Evolutionary conservation across 177 flowering plant species (phyloP), one percentile per base, ranked within the genome.

Genomic region (Vitis hybrid): DNA sequence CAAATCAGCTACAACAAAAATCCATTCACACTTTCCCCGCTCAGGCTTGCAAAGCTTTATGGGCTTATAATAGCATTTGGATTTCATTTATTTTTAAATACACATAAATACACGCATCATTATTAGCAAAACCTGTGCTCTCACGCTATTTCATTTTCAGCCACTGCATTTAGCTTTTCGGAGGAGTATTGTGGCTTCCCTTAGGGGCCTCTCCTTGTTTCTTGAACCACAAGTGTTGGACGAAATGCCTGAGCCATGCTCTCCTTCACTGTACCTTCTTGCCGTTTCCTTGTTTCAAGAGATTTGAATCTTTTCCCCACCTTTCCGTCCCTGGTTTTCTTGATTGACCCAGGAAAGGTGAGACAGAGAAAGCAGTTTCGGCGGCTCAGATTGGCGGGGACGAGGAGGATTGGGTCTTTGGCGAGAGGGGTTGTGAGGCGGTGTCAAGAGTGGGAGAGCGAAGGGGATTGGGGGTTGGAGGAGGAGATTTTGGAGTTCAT

Each of bases 231-330:
- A 55, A n/a, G 32, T 72, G 86, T 80, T 85, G 77, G 91, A 75
- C 80, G 89, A 87, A 86, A 87, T 87, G 91, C 91, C 86, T 84
- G 85, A 83, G 69, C 78, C 77, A 87, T 87, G 91, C 65, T 73
- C 14, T 70, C 87, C 6, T 50, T 67, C 80, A 77, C 66, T 40
- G 6, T 59, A 11, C 59, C 70, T 15, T 67, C 78, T 2, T 50
- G 60, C 19, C 60, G 35, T 67, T 18, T 63, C 17, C 7, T 59
- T 12, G 13, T 66, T 46, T 56, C 74, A 11, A 67, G 14, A 4
- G 8, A 32, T 69, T 69, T 75, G 70, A 75, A 30, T 64, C 5
- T 65, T 40, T 40, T 40, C 9, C 65, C 49, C 12, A 1, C 70
- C 2, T 19, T 19, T 19, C 74, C 75, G 11, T 19, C 76, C 57